A percentile compares a stretch with the other conserved stretches of the same genome.
phyloP scores from a whole-genome alignment of 257 asterid genomes.

The Plectranthus barbatus region DNA sequence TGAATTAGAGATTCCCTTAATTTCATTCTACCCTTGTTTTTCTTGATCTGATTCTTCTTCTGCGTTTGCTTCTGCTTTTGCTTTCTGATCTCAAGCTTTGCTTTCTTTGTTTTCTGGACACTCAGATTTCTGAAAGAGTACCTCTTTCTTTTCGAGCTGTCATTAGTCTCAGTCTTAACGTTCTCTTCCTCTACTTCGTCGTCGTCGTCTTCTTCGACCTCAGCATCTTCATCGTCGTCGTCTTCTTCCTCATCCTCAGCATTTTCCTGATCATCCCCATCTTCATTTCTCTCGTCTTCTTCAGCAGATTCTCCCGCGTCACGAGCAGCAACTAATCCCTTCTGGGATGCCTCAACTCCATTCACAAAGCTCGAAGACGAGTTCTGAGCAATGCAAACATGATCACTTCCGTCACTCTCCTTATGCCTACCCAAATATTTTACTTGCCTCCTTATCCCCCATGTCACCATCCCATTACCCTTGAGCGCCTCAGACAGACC shows the following conservation, averaged over 20 bases:
- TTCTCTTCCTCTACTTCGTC: conserved; percentile 20
- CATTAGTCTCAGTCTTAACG: conserved; percentile 12
- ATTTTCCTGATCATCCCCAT: conserved; percentile 16
- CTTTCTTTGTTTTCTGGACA: conserved; percentile 37
- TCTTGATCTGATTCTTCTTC: conserved; percentile 27
- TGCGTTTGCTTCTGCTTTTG: conserved; percentile 23
- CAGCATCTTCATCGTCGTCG: conserved; percentile 12
- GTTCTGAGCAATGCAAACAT: conserved; percentile 16
- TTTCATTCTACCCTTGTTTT: conserved; percentile 27
- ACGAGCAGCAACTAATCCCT: conserved; percentile 10
- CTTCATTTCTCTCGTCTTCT: conserved; percentile 12
- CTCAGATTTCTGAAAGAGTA: conserved; percentile 49
- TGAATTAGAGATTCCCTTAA: conserved; percentile 39
- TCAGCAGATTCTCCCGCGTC: conserved; percentile 17
- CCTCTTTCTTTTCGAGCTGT: conserved; percentile 62
- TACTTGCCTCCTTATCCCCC: conserved; percentile 84
- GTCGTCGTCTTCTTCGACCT: conserved; percentile 22
- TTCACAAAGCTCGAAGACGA: conserved; percentile 41
- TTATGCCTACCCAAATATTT: conserved; percentile 67
- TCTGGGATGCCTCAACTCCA: conserved; percentile 26
- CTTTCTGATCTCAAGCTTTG: conserved; percentile 24
- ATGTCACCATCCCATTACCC: conserved; percentile 55
- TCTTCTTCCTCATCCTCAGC: conserved; percentile 5
- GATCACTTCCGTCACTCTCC: conserved; percentile 25
- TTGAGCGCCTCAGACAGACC: conserved; percentile 46